Conservation (phyloP, 1,284 basidiomycete genomes). For the Cystobasidium slooffiae region DNA sequence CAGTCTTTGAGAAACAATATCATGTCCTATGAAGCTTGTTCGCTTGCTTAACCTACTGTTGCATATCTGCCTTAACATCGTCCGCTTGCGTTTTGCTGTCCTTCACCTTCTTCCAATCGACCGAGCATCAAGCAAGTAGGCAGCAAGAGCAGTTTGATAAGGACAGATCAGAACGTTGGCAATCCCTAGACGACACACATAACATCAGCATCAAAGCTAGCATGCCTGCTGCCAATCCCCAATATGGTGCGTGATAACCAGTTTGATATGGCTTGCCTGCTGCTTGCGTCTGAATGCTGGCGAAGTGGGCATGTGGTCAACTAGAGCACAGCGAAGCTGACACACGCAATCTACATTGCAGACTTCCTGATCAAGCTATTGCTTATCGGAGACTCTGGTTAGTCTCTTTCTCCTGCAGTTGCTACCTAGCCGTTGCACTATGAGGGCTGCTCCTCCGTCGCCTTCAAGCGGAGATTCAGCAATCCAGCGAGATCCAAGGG, state of each 20-base stretch:
- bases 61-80: no score
- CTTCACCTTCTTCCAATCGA: no score
- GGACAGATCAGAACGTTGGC: not conserved
- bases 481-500: not conserved
- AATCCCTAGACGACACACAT: not conserved
- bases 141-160: not conserved
- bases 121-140: no score
- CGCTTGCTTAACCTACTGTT: no score
- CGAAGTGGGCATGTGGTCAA: not conserved
- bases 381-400: conserved; percentile 95
- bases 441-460: not conserved
- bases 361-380: conserved; percentile 67
- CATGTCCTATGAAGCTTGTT: no score
- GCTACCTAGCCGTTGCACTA: not conserved
- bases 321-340: not conserved
- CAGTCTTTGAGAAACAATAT: no score
- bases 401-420: conserved; percentile 1
- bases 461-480: conserved; percentile 22
- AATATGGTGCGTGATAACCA: conserved; percentile 30
- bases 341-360: not conserved
- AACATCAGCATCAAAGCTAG: not conserved
- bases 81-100: no score
- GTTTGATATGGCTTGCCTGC: not conserved
- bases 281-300: not conserved
- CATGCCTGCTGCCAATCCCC: conserved; percentile 41